A percentile compares a stretch with the other conserved stretches of the same genome.
These are phyloP conservation scores for Phlebopus sp. DNA, from an alignment of 1,284 basidiomycete genomes.

Conservation along the genomic window DNA sequence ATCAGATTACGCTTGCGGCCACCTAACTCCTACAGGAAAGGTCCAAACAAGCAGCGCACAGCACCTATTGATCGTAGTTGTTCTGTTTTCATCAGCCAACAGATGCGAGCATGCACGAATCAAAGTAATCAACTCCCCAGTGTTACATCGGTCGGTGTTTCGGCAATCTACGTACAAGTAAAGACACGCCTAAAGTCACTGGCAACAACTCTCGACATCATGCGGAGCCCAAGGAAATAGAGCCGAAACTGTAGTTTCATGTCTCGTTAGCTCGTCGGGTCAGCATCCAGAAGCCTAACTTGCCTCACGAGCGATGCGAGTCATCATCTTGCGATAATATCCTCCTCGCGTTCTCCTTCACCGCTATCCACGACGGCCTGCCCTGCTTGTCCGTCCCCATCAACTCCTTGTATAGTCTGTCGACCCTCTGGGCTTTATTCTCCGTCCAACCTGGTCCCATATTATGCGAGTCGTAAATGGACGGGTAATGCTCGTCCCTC, in stretches of 20 bases:
- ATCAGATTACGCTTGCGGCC: background rate
- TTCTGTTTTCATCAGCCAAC: no score
- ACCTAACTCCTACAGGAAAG: background rate
- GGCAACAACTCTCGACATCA: no score
- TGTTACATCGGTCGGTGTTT: no score
- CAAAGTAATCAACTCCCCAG: no score
- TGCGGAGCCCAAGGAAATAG: no score
- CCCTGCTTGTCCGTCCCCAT: constrained; percentile 50
- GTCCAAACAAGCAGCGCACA: no score
- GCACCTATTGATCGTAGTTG: no score
- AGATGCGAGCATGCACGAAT: no score
- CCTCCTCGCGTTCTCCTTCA: constrained; percentile 47
- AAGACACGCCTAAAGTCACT: no score
- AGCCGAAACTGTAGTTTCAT: no score
- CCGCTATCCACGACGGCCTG: constrained; percentile 52
- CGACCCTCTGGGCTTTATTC: constrained; percentile 37
- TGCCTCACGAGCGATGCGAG: constrained; percentile 41
- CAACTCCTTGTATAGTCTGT: constrained; percentile 52
- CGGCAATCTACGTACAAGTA: background rate
- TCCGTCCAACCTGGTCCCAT: constrained; percentile 39
- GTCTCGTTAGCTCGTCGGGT: background rate
- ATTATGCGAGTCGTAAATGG: constrained; percentile 8
- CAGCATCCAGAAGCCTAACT: constrained; percentile 19
- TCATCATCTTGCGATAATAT: constrained; percentile 28
- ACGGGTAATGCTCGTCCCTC: constrained; percentile 14